These are phyloP conservation scores for Phoma sp. DNA, from an alignment of 2,329 filamentous ascomycete species.

Conservation along the genomic window DNA sequence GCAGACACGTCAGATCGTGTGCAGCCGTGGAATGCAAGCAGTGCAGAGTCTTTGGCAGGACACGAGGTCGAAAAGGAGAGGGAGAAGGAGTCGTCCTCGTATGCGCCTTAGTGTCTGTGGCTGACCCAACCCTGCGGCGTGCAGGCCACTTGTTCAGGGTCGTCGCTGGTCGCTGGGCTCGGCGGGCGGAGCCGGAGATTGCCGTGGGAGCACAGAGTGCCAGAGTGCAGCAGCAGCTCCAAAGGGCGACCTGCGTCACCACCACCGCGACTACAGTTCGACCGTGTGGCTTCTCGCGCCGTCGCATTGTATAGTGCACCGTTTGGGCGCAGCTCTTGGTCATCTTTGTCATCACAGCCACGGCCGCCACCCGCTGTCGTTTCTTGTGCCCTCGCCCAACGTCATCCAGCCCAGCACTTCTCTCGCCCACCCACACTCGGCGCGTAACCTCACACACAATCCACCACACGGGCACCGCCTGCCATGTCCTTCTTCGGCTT, in stretches of 20 bases:
- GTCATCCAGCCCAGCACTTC: conserved; percentile 26
- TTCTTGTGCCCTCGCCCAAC: conserved; percentile 21
- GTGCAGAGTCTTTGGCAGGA: conserved; percentile 11
- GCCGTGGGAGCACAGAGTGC: conserved; percentile 4
- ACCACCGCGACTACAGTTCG: neutral
- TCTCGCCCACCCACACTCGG: neutral
- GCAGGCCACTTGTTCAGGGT: neutral
- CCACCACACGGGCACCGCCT: conserved; percentile 8
- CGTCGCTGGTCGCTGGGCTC: neutral
- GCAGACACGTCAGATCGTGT: conserved; percentile 5
- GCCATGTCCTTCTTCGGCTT: conserved; percentile 93
- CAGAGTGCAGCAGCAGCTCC: too few relatives aligned
- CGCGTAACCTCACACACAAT: conserved; percentile 8
- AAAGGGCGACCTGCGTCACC: neutral
- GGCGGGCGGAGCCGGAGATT: conserved; percentile 11
- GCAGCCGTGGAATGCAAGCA: neutral
- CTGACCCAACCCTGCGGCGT: conserved; percentile 10
- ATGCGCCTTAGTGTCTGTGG: conserved; percentile 20
- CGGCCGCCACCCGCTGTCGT: conserved; percentile 13
- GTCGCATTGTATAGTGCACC: neutral
- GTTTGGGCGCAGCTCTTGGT: neutral
- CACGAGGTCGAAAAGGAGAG: conserved; percentile 18
- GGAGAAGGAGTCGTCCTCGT: conserved; percentile 18
- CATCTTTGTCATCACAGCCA: neutral
- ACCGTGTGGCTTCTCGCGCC: conserved; percentile 7